A percentile compares a stretch with the other conserved stretches of the same genome.
Conservation (phyloP, 2,329 filamentous ascomycete species). For the Sporothrix schenckii region DNA sequence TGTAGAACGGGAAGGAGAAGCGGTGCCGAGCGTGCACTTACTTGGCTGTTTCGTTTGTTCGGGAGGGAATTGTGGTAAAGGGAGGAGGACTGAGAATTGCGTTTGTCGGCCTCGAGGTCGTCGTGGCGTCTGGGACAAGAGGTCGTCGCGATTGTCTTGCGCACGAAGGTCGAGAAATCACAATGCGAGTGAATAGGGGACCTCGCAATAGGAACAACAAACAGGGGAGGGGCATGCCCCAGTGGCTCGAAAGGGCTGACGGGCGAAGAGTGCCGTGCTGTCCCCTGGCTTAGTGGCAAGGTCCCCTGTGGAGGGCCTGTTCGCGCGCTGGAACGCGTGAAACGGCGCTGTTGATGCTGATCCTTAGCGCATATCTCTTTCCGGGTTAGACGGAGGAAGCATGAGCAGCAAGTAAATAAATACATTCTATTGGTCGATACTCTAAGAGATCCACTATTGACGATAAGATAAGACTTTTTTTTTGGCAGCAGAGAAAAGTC, state of each 20-base stretch:
- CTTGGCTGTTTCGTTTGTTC: conserved; percentile 10
- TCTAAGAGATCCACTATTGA: not conserved
- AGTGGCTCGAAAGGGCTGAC: not conserved
- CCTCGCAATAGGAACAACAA: conserved; percentile 22
- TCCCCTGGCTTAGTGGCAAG: not conserved
- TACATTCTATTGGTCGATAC: not conserved
- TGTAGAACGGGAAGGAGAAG: not conserved
- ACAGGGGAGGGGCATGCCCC: conserved; percentile 19
- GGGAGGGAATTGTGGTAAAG: not conserved
- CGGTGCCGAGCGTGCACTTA: not conserved
- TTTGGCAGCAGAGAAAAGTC: conserved; percentile 28
- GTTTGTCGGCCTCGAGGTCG: not conserved
- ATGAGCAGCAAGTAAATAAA: not conserved
- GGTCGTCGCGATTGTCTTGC: not conserved
- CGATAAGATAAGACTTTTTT: conserved; percentile 37
- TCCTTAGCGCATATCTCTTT: conserved; percentile 25
- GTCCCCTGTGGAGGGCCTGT: not conserved
- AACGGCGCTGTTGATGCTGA: not conserved
- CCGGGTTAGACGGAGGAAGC: conserved; percentile 9
- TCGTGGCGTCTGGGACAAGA: not conserved
- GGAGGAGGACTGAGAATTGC: not conserved
- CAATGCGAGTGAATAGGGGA: conserved; percentile 28
- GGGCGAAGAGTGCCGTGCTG: not conserved
- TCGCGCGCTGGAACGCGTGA: not conserved
- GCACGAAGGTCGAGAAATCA: not conserved